A percentile compares a stretch with the other conserved stretches of the same genome.
These are phyloP conservation scores for Fraxinus xanthoxyloides DNA, from an alignment of 305 asterid genomes.

Conservation along the genomic window DNA sequence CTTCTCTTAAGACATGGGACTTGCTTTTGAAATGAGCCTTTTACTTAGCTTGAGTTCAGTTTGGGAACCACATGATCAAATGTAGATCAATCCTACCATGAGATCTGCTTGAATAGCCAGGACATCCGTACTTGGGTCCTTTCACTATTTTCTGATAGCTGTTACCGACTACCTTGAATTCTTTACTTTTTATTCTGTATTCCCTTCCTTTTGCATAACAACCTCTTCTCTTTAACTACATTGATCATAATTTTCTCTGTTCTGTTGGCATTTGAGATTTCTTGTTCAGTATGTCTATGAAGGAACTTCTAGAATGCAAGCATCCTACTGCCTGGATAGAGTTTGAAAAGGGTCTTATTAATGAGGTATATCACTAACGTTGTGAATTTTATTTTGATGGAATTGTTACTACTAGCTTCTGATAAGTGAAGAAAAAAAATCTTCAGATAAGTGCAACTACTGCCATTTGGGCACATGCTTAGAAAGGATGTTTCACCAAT, in stretches of 20 bases:
- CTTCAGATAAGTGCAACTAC: conserved; percentile 1
- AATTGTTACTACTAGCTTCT: not conserved
- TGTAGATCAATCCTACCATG: not conserved
- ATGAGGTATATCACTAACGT: conserved; percentile 56
- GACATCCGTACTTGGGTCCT: not conserved
- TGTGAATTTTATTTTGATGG: conserved; percentile 1
- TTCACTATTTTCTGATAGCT: not conserved
- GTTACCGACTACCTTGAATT: not conserved
- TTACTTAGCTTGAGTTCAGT: conserved; percentile 5
- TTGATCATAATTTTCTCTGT: conserved; percentile 13
- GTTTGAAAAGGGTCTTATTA: conserved; percentile 77
- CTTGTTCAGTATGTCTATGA: conserved; percentile 72
- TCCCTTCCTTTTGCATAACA: not conserved
- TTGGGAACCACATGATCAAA: not conserved
- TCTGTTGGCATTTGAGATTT: conserved; percentile 30
- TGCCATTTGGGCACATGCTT: conserved; percentile 11
- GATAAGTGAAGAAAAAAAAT: not conserved
- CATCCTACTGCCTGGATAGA: conserved; percentile 93
- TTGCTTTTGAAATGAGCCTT: not conserved
- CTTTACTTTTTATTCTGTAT: not conserved
- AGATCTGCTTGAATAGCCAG: not conserved
- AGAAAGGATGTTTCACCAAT: not conserved
- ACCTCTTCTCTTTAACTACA: not conserved
- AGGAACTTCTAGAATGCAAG: conserved; percentile 84
- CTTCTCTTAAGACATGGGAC: not conserved